Evolutionary conservation across 805 yeast genomes (phyloP).

Genomic region (Barnettozyma populi): DNA sequence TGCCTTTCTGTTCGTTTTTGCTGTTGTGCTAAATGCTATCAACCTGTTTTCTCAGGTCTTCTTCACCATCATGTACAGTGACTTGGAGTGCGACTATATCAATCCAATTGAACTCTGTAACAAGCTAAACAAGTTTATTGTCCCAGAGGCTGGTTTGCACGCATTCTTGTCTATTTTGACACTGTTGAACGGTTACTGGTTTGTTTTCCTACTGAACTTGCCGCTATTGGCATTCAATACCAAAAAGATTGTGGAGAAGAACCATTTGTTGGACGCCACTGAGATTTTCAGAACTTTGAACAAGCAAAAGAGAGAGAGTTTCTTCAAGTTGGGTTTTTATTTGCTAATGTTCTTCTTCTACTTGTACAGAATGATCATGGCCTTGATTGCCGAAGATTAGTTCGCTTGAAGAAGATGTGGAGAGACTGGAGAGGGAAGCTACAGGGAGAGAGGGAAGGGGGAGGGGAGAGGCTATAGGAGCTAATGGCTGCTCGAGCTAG

Average conservation of each 20-base stretch:
- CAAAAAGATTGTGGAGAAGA: constrained; percentile 72
- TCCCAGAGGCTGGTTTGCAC: constrained; percentile 87
- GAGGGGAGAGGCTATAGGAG: background rate
- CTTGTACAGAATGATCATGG: constrained; percentile 93
- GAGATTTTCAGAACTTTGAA: constrained; percentile 93
- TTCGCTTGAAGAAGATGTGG: background rate
- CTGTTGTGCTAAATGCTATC: constrained; percentile 80
- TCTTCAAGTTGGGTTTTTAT: constrained; percentile 86
- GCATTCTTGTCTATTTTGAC: constrained; percentile 64
- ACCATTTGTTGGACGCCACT: constrained; percentile 90
- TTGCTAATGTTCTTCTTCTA: constrained; percentile 90
- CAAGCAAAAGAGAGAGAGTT: constrained; percentile 89
- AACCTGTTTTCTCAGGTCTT: constrained; percentile 89
- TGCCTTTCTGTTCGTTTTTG: constrained; percentile 57
- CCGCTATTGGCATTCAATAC: constrained; percentile 83
- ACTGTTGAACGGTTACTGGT: constrained; percentile 88
- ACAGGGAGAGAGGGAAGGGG: background rate
- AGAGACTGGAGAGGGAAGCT: too few relatives aligned
- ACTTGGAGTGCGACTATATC: constrained; percentile 92
- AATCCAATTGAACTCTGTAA: constrained; percentile 96
- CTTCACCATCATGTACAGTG: constrained; percentile 93
- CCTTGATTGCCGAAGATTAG: constrained; percentile 51
- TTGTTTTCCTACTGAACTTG: constrained; percentile 72
- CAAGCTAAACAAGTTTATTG: constrained; percentile 79
- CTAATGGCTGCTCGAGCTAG: background rate